phyloP scores from a whole-genome alignment of 768 basidiomycete genomes.

The Agrocybe pediades region DNA sequence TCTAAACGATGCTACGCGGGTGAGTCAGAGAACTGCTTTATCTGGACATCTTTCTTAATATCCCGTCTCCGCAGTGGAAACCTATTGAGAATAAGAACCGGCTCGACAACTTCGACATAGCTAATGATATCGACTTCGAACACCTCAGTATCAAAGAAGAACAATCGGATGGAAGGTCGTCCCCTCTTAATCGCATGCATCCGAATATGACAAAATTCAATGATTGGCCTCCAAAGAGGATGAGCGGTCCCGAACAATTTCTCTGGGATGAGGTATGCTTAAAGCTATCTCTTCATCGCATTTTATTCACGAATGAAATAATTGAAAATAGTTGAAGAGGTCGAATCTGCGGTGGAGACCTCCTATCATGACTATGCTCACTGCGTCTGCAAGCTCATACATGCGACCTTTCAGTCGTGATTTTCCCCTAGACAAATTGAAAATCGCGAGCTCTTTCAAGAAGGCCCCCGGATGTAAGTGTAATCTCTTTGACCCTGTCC shows the following conservation, averaged over 20 bases:
- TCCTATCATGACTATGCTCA: constrained; percentile 5
- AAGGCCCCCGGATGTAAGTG: constrained; percentile 45
- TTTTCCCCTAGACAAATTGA: constrained; percentile 19
- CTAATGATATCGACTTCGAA: constrained; percentile 1
- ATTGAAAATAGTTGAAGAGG: constrained; percentile 4
- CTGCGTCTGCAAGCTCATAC: background rate
- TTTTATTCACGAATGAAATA: background rate
- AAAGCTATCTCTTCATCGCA: background rate
- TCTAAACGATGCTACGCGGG: background rate
- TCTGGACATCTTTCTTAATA: background rate
- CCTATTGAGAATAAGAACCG: constrained; percentile 16
- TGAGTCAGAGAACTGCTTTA: background rate
- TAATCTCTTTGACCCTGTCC: background rate
- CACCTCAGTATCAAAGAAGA: constrained; percentile 8
- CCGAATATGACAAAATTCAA: constrained; percentile 15
- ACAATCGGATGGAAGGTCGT: background rate
- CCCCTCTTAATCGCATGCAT: background rate
- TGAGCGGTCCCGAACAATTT: background rate
- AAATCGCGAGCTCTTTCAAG: constrained; percentile 35
- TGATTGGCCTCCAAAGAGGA: background rate
- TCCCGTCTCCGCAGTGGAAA: constrained; percentile 15
- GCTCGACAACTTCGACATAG: constrained; percentile 6
- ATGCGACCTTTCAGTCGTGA: constrained; percentile 19
- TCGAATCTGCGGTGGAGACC: constrained; percentile 12
- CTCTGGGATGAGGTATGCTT: constrained; percentile 20